Percentiles rank a stretch among this genome's conserved stretches.
phyloP scores from a whole-genome alignment of 2,329 filamentous ascomycete genomes.

The Cytospora paraplurivora region DNA sequence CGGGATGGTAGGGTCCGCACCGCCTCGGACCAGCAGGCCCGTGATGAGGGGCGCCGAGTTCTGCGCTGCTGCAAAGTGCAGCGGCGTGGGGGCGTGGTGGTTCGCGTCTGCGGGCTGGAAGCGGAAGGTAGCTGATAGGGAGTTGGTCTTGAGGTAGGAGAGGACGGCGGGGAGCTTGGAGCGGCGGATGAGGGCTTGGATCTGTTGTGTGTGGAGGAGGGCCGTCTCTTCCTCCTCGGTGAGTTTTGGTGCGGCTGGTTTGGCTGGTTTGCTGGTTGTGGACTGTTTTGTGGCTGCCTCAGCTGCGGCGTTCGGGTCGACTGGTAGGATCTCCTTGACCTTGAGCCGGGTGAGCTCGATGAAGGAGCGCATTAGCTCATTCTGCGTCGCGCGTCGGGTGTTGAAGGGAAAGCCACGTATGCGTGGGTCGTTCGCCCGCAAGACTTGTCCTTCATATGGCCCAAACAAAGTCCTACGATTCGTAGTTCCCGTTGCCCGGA shows the following conservation, averaged over 20 bases:
- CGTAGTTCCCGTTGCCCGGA: conserved; percentile 83
- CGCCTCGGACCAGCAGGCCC: conserved; percentile 73
- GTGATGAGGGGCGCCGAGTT: conserved; percentile 77
- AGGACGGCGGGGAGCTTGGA: conserved; percentile 87
- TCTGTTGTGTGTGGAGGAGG: conserved; percentile 81
- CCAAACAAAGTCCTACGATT: conserved; percentile 89
- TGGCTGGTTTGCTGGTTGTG: conserved; percentile 48
- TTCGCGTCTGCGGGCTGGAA: conserved; percentile 75
- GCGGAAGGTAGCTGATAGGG: conserved; percentile 68
- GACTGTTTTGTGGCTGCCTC: conserved; percentile 40
- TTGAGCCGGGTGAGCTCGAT: conserved; percentile 92
- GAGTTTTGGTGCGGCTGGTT: conserved; percentile 62
- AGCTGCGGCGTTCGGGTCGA: conserved; percentile 47
- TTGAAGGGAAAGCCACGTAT: conserved; percentile 90
- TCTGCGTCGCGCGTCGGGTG: conserved; percentile 87
- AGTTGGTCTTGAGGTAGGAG: conserved; percentile 79
- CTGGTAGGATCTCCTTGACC: conserved; percentile 74
- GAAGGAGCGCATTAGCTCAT: conserved; percentile 91
- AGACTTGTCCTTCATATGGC: conserved; percentile 84
- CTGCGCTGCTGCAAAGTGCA: conserved; percentile 83
- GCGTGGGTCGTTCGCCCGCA: conserved; percentile 76
- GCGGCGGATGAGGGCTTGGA: conserved; percentile 84
- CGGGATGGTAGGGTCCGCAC: conserved; percentile 69
- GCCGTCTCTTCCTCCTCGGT: conserved; percentile 84
- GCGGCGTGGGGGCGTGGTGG: conserved; percentile 77